Base-by-base conservation (phyloP, 1,284 basidiomycete species). In the Ustilago curta region DNA sequence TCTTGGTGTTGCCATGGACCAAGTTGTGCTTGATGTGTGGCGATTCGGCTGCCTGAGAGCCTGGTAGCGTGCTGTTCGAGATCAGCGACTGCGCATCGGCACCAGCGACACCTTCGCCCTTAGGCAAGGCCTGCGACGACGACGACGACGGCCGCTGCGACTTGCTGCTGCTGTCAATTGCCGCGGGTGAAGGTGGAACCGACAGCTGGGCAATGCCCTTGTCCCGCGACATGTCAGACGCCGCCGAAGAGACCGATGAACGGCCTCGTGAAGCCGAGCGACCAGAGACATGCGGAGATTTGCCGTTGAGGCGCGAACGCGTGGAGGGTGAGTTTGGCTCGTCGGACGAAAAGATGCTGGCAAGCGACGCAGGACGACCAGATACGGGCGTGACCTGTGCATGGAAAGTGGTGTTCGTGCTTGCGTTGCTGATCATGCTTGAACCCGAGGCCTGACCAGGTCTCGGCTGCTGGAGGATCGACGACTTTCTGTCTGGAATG, bases 21-120 rank as follows among this genome's bases (percentile, higher is more conserved):
- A 82, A 37, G 11, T 62, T 81, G 58, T 82, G 80, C 68, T 82
- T 82, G 67, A 82, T 71, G 66, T 82, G 80, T 19, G 75, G 74
- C 29, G 77, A 70, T 49, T 79, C 73, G 23, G 66, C 70, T 18
- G 69, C 61, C 18, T 59, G 58, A 32, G 66, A 69, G 37, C 71
- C 66, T 4, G 71, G 66, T 18, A 69, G 47, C 12, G 66, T 74
- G 55, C 66, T 74, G 48, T 53, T 58, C 14, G 71, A 69, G 14
- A 69, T 35, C 55, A 69, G 49, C 31, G 71, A 74, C 43, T 66
- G 71, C 2, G 71, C 51, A 19, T 74, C 71, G 6, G 61, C 58
- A 3, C 54, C 62, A 6, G 54, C 18, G 18, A 49, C 32, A 11
- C 61, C 56, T 31, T 69, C 71, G 44, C 56, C 59, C 29, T 62